Evolutionary conservation across 495 filamentous ascomycete genomes (phyloP), one percentile per base, ranked within the genome.

Genomic region (Gamarada debralockiae): DNA sequence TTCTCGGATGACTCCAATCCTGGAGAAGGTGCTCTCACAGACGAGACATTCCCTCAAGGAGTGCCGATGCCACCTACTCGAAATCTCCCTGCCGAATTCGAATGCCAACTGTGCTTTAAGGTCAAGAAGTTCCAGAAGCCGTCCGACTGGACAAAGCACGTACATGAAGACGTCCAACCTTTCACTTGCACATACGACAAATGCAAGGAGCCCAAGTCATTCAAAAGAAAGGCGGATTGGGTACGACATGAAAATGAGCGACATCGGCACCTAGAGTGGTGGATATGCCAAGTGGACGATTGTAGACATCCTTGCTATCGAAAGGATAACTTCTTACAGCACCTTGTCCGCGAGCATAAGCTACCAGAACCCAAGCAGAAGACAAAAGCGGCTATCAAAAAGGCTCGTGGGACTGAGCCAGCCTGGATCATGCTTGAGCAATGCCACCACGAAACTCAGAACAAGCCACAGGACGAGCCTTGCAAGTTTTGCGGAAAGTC

Each of bases 151-250:
- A 95, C 92, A 13, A 97, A 97, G 65, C 92, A 97, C 61, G 88
- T 97, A 5, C 89, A 95, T 62, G 92, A 97, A 66, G 92, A 97
- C 64, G 82, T 97, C 10, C 88, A 95, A 63, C 92, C 92, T 3
- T 97, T 96, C 60, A 96, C 90, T 8, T 97, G 92, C 69, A 97
- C 90, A 0, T 96, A 93, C 68, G 79, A 83, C 12, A 72, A 83
- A 22, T 97, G 92, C 68, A 79, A 74, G 24, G 91, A 96, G 47
- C 86, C 90, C 21, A 96, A 95, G 67, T 92, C 90, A 20, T 97
- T 97, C 74, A 97, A 97, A 69, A 80, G 92, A 36, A 97, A 97
- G 69, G 92, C 92, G 15, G 92, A 97, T 64, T 97, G 92, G 92
- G 91, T 97, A 22, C 79, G 92, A 25, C 92, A 97, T 60, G 92